phyloP scores from a whole-genome alignment of 352 stramenopile genomes.

The Globisporangium perplexum region DNA sequence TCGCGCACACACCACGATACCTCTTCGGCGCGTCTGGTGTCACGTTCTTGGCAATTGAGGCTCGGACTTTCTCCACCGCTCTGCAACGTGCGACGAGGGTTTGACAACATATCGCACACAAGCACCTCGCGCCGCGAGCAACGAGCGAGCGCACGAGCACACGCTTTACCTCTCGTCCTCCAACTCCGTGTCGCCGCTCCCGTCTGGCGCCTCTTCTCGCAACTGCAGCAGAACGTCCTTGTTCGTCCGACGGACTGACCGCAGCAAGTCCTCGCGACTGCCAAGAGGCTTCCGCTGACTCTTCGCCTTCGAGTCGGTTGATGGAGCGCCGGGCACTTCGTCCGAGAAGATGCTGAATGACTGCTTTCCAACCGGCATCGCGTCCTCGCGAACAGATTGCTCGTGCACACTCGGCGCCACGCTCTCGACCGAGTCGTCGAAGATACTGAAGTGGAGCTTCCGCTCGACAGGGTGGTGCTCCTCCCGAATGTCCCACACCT shows the following conservation, averaged over 20 bases:
- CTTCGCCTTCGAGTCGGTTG: constrained; percentile 3
- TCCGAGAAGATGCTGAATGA: constrained; percentile 48
- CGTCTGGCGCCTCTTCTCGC: constrained; percentile 12
- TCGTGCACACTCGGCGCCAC: constrained; percentile 42
- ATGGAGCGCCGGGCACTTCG: constrained; percentile 12
- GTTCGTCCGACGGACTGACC: constrained; percentile 55
- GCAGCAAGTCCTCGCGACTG: constrained; percentile 61
- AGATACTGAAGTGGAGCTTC: constrained; percentile 82
- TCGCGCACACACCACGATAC: constrained; percentile 23
- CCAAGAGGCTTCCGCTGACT: constrained; percentile 51
- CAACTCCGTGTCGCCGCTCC: constrained; percentile 15
- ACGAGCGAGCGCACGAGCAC: background rate
- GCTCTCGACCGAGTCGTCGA: constrained; percentile 75
- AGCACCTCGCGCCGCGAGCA: background rate
- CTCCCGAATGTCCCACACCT: constrained; percentile 41
- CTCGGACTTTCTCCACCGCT: constrained; percentile 22
- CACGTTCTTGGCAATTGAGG: constrained; percentile 18
- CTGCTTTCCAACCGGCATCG: constrained; percentile 30
- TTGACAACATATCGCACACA: constrained; percentile 8
- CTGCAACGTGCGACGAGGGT: constrained; percentile 18
- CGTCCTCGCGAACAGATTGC: constrained; percentile 40
- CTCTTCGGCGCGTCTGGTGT: constrained; percentile 24
- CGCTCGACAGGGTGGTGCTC: constrained; percentile 72
- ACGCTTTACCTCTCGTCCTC: constrained; percentile 29
- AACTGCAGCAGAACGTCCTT: constrained; percentile 71